Conservation (phyloP, 2,329 filamentous ascomycete species). For the Stenocarpella maydis region DNA sequence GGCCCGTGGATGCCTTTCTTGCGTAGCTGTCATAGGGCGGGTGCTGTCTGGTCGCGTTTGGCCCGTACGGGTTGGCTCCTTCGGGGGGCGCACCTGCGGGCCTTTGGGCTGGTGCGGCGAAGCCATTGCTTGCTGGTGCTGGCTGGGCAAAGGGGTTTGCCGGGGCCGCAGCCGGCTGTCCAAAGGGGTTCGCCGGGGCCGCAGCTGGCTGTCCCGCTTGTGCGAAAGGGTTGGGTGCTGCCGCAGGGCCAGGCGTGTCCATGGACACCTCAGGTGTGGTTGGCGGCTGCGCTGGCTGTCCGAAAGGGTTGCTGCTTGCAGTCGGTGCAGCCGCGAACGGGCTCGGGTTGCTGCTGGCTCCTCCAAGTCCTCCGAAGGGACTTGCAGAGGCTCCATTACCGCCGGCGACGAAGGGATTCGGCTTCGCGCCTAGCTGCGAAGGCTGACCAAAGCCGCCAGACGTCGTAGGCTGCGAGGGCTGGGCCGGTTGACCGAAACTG, state of each 20-base stretch:
- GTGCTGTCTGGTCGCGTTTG: slow-evolving; percentile 42
- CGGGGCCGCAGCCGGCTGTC: slow-evolving; percentile 6
- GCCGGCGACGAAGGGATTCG: slow-evolving; percentile 42
- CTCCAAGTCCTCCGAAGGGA: slow-evolving; percentile 38
- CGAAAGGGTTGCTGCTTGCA: slow-evolving; percentile 32
- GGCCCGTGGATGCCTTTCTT: slow-evolving; percentile 38
- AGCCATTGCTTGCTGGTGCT: not conserved
- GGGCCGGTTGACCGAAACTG: slow-evolving; percentile 45
- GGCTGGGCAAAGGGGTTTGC: slow-evolving; percentile 26
- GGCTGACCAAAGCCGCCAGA: slow-evolving; percentile 46
- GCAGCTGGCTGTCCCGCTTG: slow-evolving; percentile 24
- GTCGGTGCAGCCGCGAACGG: slow-evolving; percentile 38
- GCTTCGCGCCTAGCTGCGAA: slow-evolving; percentile 45
- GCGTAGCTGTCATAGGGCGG: slow-evolving; percentile 44
- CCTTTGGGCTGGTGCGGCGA: slow-evolving; percentile 16
- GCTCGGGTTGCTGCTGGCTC: slow-evolving; percentile 25
- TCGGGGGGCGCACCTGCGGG: not conserved
- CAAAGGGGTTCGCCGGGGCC: slow-evolving; percentile 26
- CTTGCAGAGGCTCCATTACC: slow-evolving; percentile 31
- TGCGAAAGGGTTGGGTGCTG: slow-evolving; percentile 39
- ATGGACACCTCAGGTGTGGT: slow-evolving; percentile 31
- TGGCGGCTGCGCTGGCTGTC: slow-evolving; percentile 32
- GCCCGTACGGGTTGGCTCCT: slow-evolving; percentile 38
- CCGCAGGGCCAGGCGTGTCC: slow-evolving; percentile 26
- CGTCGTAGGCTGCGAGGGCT: slow-evolving; percentile 38